phyloP scores from a whole-genome alignment of 768 basidiomycete species.

The Leccinum pellstonianum region DNA sequence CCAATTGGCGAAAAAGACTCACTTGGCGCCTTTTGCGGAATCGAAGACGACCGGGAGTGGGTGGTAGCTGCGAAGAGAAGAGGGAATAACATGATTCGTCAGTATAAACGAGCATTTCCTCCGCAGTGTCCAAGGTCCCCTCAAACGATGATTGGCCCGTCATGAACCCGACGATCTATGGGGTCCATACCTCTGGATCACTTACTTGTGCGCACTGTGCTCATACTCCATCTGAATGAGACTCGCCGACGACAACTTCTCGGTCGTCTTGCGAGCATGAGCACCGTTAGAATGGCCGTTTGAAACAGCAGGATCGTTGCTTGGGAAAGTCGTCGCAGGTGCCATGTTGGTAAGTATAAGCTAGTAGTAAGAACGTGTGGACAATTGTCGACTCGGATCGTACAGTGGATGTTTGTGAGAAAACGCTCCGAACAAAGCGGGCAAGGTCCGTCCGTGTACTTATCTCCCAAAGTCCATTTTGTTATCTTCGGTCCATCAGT shows the following conservation, averaged over 20 bases:
- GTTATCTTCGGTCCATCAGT: neutral
- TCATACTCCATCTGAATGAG: conserved; percentile 81
- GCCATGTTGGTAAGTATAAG: conserved; percentile 20
- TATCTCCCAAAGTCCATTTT: neutral
- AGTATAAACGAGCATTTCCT: conserved; percentile 11
- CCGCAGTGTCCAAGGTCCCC: conserved; percentile 9
- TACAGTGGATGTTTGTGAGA: conserved; percentile 2
- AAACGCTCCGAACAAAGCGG: neutral
- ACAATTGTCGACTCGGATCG: neutral
- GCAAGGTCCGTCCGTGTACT: conserved; percentile 23
- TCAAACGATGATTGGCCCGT: conserved; percentile 17
- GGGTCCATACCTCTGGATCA: neutral
- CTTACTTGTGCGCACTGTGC: conserved; percentile 88
- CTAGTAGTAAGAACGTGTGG: neutral
- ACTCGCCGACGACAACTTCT: conserved; percentile 55
- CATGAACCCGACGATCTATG: neutral
- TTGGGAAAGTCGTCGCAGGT: conserved; percentile 20
- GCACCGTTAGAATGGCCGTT: conserved; percentile 17
- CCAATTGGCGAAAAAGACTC: conserved; percentile 45
- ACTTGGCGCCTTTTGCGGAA: conserved; percentile 85
- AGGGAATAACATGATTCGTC: conserved; percentile 40
- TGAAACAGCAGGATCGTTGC: neutral
- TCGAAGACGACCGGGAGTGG: conserved; percentile 95
- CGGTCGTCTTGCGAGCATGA: conserved; percentile 14
- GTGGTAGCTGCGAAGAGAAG: conserved; percentile 70